Evolutionary conservation across 345 rosid species (phyloP), one percentile per base, ranked within the genome.

Genomic region (Noccaea caerulescens): DNA sequence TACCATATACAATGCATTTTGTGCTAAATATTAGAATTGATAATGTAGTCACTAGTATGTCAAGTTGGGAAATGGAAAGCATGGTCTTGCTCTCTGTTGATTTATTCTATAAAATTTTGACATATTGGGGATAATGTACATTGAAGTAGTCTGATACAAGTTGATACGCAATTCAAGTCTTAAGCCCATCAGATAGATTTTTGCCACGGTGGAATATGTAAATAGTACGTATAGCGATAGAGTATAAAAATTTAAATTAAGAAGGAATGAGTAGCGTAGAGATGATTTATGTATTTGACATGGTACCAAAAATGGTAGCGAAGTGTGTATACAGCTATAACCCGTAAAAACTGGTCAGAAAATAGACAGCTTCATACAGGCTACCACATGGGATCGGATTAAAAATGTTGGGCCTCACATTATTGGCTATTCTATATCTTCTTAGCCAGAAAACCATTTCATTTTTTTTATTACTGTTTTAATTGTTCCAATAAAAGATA

Each of bases 291-390:
- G 13, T 27, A 53, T n/a, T 37, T 46, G 56, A 55, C 18, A 63
- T 63, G 71, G 58, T 64, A 37, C 71, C 76, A 64, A 34, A 68
- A 18, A 6, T 52, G 39, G 59, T 62, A 43, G n/a, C 43, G 69
- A 72, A 53, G 62, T 52, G 62, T 52, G 43, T 63, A 43, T 33
- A 53, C 69, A 72, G 55, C 76, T 20, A 43, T 33, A 68, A 23
- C 30, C 44, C 46, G 16, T 69, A 57, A 8, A 16, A 20, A 20
- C 3, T 32, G 38, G 76, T 23, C 69, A 53, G 63, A 45, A 72
- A 72, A 55, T 54, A 63, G 71, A 46, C 71, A 64, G 71, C 65
- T 72, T 56, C 71, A 47, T 25, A 72, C 43, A 72, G 71, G 71
- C 65, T 65, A 55, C 66, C 65, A 64, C 71, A 65, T 72, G 66